These are phyloP conservation scores for Aquilaria malaccensis DNA, from an alignment of 345 rosid genomes.

Conservation along the genomic window DNA sequence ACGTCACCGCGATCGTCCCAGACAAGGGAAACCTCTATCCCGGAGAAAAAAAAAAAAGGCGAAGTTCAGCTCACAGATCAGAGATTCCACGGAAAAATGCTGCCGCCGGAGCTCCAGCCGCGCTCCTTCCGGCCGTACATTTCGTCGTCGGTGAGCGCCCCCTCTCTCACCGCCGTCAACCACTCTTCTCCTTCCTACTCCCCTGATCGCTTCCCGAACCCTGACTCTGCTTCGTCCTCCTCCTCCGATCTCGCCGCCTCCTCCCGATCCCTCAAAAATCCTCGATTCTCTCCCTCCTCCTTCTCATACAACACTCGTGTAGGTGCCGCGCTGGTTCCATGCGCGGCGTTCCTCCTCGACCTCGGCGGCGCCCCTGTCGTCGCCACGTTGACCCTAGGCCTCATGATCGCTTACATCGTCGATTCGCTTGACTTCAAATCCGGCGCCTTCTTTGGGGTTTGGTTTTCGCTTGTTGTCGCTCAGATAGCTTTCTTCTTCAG, in stretches of 20 bases:
- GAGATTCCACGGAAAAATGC: slow-evolving; percentile 51
- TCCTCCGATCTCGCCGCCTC: slow-evolving; percentile 19
- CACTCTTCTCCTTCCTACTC: slow-evolving; percentile 29
- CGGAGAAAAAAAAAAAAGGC: neutral
- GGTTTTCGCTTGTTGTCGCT: slow-evolving; percentile 76
- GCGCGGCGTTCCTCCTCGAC: slow-evolving; percentile 88
- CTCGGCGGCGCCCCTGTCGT: slow-evolving; percentile 91
- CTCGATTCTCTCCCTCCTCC: slow-evolving; percentile 75
- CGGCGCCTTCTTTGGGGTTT: slow-evolving; percentile 78
- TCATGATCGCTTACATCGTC: slow-evolving; percentile 85
- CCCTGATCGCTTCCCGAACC: slow-evolving; percentile 20
- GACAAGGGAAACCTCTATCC: neutral
- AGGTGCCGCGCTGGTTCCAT: slow-evolving; percentile 75
- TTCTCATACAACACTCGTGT: slow-evolving; percentile 73
- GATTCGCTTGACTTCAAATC: slow-evolving; percentile 80
- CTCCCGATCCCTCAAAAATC: slow-evolving; percentile 38
- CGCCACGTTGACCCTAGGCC: slow-evolving; percentile 67
- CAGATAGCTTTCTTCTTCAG: slow-evolving; percentile 97
- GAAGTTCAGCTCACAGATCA: neutral
- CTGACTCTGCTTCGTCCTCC: slow-evolving; percentile 23
- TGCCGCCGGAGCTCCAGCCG: slow-evolving; percentile 89
- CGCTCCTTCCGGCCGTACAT: slow-evolving; percentile 85
- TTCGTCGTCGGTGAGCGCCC: slow-evolving; percentile 35
- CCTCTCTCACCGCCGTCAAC: slow-evolving; percentile 35
- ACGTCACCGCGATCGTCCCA: slow-evolving; percentile 17